A percentile compares a stretch with the other conserved stretches of the same genome.
These are phyloP conservation scores for Eucalyptus curtisii DNA, from an alignment of 345 rosid species.

Conservation along the genomic window DNA sequence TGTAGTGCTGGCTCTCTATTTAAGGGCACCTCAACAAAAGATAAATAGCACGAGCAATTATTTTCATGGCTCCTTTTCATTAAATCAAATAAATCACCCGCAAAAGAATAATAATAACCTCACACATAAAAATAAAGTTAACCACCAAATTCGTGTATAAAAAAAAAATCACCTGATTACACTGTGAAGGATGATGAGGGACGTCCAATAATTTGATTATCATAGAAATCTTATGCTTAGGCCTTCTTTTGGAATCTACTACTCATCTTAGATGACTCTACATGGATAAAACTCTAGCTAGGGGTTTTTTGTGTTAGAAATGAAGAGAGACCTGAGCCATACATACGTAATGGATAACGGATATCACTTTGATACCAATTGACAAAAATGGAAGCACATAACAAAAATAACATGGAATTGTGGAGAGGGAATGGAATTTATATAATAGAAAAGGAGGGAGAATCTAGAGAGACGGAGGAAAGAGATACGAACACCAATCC, in stretches of 20 bases:
- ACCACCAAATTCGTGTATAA: not conserved
- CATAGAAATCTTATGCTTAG: not conserved
- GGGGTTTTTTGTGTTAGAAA: not conserved
- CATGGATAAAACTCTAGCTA: not conserved
- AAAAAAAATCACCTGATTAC: not conserved
- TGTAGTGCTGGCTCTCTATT: not conserved
- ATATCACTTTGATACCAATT: not conserved
- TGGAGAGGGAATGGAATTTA: not conserved
- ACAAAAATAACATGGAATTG: not conserved
- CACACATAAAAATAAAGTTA: not conserved
- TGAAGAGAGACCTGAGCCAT: not conserved
- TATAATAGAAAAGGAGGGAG: not conserved
- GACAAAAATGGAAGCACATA: not conserved
- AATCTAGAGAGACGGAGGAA: not conserved
- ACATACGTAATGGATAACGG: not conserved
- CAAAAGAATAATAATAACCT: not conserved
- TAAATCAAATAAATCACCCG: not conserved
- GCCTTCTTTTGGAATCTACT: not conserved
- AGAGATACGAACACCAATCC: not conserved
- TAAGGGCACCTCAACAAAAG: not conserved
- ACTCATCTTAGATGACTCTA: not conserved
- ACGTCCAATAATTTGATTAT: not conserved
- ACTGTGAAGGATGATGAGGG: not conserved
- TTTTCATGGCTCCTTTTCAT: not conserved
- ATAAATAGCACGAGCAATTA: not conserved